Evolutionary conservation across 768 basidiomycete genomes (phyloP), one percentile per base, ranked within the genome.

Genomic region (Naganishia kalamii): DNA sequence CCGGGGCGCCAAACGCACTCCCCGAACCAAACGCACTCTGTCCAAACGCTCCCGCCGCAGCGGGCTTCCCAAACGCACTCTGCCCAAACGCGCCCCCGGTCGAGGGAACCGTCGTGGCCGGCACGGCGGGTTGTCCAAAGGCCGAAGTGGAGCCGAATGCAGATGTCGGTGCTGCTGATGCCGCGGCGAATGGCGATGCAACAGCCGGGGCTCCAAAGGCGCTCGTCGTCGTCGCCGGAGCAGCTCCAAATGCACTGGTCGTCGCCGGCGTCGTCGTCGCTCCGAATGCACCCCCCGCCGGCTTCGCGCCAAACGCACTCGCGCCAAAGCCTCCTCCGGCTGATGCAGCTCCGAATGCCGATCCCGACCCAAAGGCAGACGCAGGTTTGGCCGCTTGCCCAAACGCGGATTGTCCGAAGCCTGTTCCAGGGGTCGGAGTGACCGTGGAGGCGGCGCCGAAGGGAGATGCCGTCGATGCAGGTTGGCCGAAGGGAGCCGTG

Each of bases 331-430:
- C 43, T 6, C 47, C 33, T 15, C 47, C 48, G 4, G 29, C 11
- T 35, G 30, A 27, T 50, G 30, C 33, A 30, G 60, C 13, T 29
- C 21, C 41, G 21, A 61, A 61, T 7, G 60, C 60, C n/a, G 60
- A 61, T 27, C 4, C n/a, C 27, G 43, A 15, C 19, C 60, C 60
- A n/a, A 61, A 61, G 7, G 60, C 60, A 23, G 60, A 61, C n/a
- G 43, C 33, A n/a, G 43, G 40, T 29, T 33, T 23, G 2, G 32
- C 40, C 32, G 50, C 27, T 29, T 30, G 33, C 41, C 61, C 61
- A 21, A 62, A 62, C 29, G 62, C 62, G 48, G 41, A 51, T 19
- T 63, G 62, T 21, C 62, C 62, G 19, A 63, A 63, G 21, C 35
- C 62, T 7, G 46, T 23, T 21, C 43, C 60, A 6, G 44, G 15